A percentile compares a stretch with the other conserved stretches of the same genome.
phyloP scores from a whole-genome alignment of 1,284 basidiomycete species.

The Trametes polyzona region DNA sequence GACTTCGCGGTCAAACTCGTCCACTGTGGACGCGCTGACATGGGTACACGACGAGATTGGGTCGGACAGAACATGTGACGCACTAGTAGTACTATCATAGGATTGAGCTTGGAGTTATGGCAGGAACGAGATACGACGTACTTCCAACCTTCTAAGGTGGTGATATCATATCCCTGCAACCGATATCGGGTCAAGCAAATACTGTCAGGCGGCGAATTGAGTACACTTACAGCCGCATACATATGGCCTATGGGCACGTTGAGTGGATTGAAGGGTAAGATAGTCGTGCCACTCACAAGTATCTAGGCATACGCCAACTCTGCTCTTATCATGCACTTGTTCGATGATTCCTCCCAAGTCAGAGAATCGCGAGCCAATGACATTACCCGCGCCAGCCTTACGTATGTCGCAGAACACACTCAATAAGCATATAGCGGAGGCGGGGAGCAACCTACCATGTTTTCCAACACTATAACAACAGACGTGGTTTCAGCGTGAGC shows the following conservation, averaged over 20 bases:
- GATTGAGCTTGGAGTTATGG: too few species aligned
- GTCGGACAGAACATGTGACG: background rate
- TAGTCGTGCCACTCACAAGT: conserved; percentile 62
- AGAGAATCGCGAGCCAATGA: conserved; percentile 74
- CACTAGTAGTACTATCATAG: conserved; percentile 12
- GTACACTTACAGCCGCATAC: conserved; percentile 69
- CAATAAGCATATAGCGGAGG: background rate
- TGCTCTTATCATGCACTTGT: conserved; percentile 72
- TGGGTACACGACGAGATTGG: conserved; percentile 18
- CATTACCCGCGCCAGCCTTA: conserved; percentile 81
- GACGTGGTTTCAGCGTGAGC: conserved; percentile 71
- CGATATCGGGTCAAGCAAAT: background rate
- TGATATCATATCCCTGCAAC: conserved; percentile 76
- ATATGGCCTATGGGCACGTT: conserved; percentile 62
- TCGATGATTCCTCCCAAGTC: conserved; percentile 75
- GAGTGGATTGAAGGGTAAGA: background rate
- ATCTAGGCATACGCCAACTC: conserved; percentile 86
- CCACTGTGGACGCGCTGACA: conserved; percentile 47
- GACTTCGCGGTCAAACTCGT: conserved; percentile 66
- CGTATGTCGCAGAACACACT: background rate
- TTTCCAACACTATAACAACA: conserved; percentile 79
- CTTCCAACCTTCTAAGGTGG: conserved; percentile 69
- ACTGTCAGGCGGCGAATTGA: too few species aligned
- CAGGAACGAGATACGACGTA: conserved; percentile 39
- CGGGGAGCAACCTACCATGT: conserved; percentile 61